Percentiles rank a stretch among this genome's conserved stretches.
Evolutionary conservation across 139 green algal genomes (phyloP).

Genomic region (Raphidocelis subcapitata): DNA sequence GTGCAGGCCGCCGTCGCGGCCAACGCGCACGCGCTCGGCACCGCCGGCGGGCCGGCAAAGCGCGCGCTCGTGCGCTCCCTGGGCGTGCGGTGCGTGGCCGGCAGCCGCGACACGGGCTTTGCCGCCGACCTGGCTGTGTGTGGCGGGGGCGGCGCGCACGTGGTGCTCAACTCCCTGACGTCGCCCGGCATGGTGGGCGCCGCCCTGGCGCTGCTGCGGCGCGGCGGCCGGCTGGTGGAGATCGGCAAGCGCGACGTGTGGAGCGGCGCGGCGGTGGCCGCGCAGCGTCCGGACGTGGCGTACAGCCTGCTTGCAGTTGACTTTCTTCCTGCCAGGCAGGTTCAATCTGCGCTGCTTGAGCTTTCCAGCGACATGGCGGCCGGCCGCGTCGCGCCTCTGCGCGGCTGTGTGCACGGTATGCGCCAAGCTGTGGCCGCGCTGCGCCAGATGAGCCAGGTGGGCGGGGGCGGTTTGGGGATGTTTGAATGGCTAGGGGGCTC

Average conservation of each 20-base stretch:
- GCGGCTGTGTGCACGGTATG: slow-evolving; percentile 41
- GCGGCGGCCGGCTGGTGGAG: slow-evolving; percentile 69
- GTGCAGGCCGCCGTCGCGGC: slow-evolving; percentile 47
- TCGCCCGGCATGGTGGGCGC: slow-evolving; percentile 76
- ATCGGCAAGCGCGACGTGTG: slow-evolving; percentile 91
- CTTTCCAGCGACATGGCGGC: slow-evolving; percentile 40
- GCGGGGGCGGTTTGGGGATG: no score
- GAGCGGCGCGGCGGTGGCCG: slow-evolving; percentile 46
- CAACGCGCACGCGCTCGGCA: slow-evolving; percentile 52
- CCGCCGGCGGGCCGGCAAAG: slow-evolving; percentile 72
- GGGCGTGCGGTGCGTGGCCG: slow-evolving; percentile 42
- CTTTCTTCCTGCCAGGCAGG: slow-evolving; percentile 64
- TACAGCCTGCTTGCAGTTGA: slow-evolving; percentile 82
- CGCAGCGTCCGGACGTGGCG: slow-evolving; percentile 70
- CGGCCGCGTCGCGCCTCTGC: slow-evolving; percentile 54
- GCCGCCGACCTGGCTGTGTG: slow-evolving; percentile 34
- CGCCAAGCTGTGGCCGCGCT: slow-evolving; percentile 45
- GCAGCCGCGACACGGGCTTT: slow-evolving; percentile 67
- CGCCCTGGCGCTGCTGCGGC: slow-evolving; percentile 50
- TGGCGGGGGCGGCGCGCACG: slow-evolving; percentile 13
- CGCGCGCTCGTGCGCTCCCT: slow-evolving; percentile 54
- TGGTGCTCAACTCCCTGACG: slow-evolving; percentile 78
- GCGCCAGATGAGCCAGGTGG: slow-evolving; percentile 47
- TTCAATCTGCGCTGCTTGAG: slow-evolving; percentile 37
- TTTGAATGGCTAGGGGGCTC: no score